phyloP scores from a whole-genome alignment of 768 basidiomycete species.

The Lentinula sp. region DNA sequence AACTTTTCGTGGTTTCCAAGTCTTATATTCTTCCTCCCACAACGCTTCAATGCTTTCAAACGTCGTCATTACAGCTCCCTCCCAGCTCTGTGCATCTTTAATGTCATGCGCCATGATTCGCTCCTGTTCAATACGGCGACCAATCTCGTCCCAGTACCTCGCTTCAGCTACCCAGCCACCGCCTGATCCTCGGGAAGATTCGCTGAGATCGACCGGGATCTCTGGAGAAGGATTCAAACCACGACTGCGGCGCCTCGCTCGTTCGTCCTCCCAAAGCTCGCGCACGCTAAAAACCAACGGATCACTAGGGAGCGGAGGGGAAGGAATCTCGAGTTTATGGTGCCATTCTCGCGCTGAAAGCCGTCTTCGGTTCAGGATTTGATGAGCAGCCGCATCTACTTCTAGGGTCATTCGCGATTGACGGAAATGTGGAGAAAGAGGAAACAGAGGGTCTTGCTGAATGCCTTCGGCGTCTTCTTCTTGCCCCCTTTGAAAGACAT shows the following conservation, averaged over 20 bases:
- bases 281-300: conserved; percentile 84
- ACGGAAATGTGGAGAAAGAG: conserved; percentile 52
- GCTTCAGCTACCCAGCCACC: conserved; percentile 69
- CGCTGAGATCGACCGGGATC: conserved; percentile 66
- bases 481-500: conserved; percentile 54
- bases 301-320: conserved; percentile 45
- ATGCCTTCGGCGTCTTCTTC: conserved; percentile 12
- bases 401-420: conserved; percentile 72
- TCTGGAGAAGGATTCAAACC: conserved; percentile 72
- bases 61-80: conserved; percentile 73
- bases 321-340: conserved; percentile 66
- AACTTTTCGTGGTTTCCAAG: conserved; percentile 44
- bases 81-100: conserved; percentile 42
- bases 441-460: conserved; percentile 22
- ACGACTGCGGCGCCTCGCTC: conserved; percentile 56
- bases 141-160: conserved; percentile 71
- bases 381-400: conserved; percentile 73
- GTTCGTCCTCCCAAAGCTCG: conserved; percentile 96
- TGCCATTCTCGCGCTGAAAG: conserved; percentile 57
- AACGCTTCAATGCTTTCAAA: conserved; percentile 88
- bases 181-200: conserved; percentile 48
- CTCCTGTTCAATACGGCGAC: conserved; percentile 50
- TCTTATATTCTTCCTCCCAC: conserved; percentile 62
- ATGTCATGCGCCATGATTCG: conserved; percentile 13
- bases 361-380: conserved; percentile 79